phyloP scores from a whole-genome alignment of 441 rosid genomes.

The Francoa sonchifolia region DNA sequence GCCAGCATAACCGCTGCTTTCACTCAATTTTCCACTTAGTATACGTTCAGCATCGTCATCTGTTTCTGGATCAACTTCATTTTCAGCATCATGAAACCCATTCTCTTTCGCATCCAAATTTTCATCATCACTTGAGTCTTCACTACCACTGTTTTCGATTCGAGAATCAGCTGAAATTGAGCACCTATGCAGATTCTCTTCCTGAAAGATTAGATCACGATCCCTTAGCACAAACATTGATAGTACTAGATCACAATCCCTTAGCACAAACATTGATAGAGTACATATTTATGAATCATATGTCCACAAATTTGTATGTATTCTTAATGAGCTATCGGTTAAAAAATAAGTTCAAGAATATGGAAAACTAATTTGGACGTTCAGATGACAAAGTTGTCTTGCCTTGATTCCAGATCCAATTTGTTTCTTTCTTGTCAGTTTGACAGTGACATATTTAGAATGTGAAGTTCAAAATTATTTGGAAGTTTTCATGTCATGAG shows the following conservation, averaged over 20 bases:
- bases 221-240: slow-evolving; percentile 5
- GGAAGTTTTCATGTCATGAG: no score
- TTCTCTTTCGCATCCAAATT: slow-evolving; percentile 49
- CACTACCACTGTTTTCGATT: slow-evolving; percentile 83
- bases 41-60: slow-evolving; percentile 68
- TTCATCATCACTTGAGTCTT: slow-evolving; percentile 87
- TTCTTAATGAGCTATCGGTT: no score
- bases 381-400: no score
- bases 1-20: slow-evolving; percentile 81
- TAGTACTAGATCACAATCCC: slow-evolving; percentile 7
- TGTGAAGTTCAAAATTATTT: no score
- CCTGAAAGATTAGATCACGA: slow-evolving; percentile 39
- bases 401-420: no score
- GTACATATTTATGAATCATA: no score
- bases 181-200: slow-evolving; percentile 87
- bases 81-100: slow-evolving; percentile 76
- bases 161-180: slow-evolving; percentile 86
- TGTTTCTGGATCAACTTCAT: slow-evolving; percentile 73
- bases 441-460: no score
- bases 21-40: slow-evolving; percentile 83
- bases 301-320: no score
- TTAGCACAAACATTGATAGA: slow-evolving; percentile 3
- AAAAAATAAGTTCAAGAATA: no score
- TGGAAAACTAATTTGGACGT: no score
- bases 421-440: no score